phyloP scores from a whole-genome alignment of 2,329 filamentous ascomycete genomes.

The Talaromyces amestolkiae region DNA sequence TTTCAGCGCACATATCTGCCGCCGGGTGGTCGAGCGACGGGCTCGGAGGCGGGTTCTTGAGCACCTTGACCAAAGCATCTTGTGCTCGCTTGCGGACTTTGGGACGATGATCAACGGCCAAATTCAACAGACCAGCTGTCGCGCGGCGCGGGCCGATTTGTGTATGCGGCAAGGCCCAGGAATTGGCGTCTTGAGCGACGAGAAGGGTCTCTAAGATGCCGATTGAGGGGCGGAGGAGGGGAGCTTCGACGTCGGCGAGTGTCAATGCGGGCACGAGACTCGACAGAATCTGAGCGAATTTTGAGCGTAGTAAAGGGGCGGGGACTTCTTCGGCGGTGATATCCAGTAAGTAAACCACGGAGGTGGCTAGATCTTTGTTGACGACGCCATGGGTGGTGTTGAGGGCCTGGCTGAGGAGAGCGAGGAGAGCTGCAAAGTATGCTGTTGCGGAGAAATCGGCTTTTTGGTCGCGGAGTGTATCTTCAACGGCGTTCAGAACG shows the following conservation, averaged over 20 bases:
- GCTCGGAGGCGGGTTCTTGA: slow-evolving; percentile 82
- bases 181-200: slow-evolving; percentile 77
- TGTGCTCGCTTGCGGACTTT: slow-evolving; percentile 94
- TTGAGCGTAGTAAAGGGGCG: slow-evolving; percentile 81
- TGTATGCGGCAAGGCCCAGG: slow-evolving; percentile 82
- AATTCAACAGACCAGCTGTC: slow-evolving; percentile 77
- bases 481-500: slow-evolving; percentile 86
- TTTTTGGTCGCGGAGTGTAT: slow-evolving; percentile 85
- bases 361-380: slow-evolving; percentile 78
- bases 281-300: slow-evolving; percentile 90
- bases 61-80: slow-evolving; percentile 78
- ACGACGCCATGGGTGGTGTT: slow-evolving; percentile 60
- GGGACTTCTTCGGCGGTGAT: slow-evolving; percentile 82
- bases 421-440: slow-evolving; percentile 93
- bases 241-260: slow-evolving; percentile 77
- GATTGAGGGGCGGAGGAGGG: slow-evolving; percentile 80
- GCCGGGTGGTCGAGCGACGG: slow-evolving; percentile 92
- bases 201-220: slow-evolving; percentile 92
- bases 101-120: slow-evolving; percentile 81
- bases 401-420: slow-evolving; percentile 76
- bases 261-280: slow-evolving; percentile 81
- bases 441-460: slow-evolving; percentile 79
- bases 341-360: slow-evolving; percentile 94
- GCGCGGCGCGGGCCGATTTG: slow-evolving; percentile 84
- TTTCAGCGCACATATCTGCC: slow-evolving; percentile 93